These are phyloP conservation scores for Pseudogymnoascus sp. DNA, from an alignment of 2,329 filamentous ascomycete genomes.

Conservation along the genomic window DNA sequence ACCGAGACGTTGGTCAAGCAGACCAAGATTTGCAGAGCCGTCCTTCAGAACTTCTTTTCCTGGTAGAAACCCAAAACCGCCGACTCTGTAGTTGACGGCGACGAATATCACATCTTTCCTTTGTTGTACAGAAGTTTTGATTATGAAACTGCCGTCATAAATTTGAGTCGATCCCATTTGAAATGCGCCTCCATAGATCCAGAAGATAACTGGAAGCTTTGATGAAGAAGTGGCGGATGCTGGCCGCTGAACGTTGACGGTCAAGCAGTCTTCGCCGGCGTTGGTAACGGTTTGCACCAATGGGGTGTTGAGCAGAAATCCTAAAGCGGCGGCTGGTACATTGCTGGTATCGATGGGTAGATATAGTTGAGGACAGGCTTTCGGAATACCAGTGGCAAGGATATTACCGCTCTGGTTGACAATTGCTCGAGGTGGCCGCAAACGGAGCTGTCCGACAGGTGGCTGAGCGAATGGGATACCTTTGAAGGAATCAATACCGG, in stretches of 20 bases:
- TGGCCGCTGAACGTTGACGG: conserved; percentile 47
- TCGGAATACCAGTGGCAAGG: conserved; percentile 7
- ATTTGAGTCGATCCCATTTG: conserved; percentile 32
- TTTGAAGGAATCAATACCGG: conserved; percentile 41
- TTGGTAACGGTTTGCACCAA: conserved; percentile 43
- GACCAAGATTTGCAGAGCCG: too few relatives aligned
- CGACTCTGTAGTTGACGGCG: too few relatives aligned
- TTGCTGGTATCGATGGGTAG: not conserved
- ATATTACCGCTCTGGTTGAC: conserved; percentile 48
- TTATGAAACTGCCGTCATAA: too few relatives aligned
- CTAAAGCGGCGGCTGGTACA: conserved; percentile 35
- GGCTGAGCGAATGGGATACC: conserved; percentile 65
- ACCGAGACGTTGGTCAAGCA: too few relatives aligned
- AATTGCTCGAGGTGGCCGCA: conserved; percentile 55
- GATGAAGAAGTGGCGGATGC: conserved; percentile 40
- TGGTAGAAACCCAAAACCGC: too few relatives aligned
- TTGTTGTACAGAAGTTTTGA: too few relatives aligned
- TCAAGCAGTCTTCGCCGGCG: conserved; percentile 52
- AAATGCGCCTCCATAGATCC: conserved; percentile 59
- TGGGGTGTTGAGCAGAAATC: conserved; percentile 33
- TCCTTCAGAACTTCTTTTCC: too few relatives aligned
- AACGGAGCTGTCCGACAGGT: conserved; percentile 53
- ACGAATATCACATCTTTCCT: conserved; percentile 37
- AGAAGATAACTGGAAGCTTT: conserved; percentile 55
- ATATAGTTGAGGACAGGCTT: conserved; percentile 58